Evolutionary conservation across 768 basidiomycete species (phyloP).

Genomic region (Mycena leptocephala): DNA sequence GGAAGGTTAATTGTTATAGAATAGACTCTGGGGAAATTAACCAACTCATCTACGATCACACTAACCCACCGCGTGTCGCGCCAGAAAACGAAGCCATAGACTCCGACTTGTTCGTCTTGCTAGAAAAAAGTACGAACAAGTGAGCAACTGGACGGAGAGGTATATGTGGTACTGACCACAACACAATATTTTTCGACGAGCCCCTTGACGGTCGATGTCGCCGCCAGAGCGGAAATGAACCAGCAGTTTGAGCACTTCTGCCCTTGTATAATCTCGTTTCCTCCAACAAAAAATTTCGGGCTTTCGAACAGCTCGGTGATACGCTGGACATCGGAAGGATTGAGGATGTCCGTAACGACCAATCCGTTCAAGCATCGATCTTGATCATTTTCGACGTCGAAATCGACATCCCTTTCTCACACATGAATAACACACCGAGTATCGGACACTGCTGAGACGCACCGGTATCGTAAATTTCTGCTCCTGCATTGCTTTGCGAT

Average conservation of each 20-base stretch:
- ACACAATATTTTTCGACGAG: conserved; percentile 54
- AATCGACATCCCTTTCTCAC: conserved; percentile 48
- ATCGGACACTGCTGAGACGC: not conserved
- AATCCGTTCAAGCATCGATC: conserved; percentile 49
- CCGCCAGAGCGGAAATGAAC: conserved; percentile 51
- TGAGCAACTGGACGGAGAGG: not conserved
- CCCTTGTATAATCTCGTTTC: conserved; percentile 53
- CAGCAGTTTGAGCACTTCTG: conserved; percentile 51
- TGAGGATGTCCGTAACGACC: conserved; percentile 32
- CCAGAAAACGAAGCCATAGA: conserved; percentile 56
- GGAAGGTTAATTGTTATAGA: not conserved
- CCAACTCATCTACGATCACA: conserved; percentile 56
- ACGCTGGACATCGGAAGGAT: conserved; percentile 49
- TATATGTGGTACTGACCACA: conserved; percentile 39
- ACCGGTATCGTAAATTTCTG: conserved; percentile 30
- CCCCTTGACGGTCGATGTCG: conserved; percentile 46
- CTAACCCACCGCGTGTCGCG: conserved; percentile 51
- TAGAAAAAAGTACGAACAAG: not conserved
- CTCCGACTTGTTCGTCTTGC: conserved; percentile 49
- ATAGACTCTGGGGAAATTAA: conserved; percentile 16
- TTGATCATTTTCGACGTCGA: conserved; percentile 51
- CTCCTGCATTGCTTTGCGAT: conserved; percentile 29
- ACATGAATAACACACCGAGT: not conserved
- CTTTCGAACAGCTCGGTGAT: conserved; percentile 51
- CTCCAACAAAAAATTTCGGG: conserved; percentile 50